Conservation (phyloP, 257 asterid species). For the Rhazya stricta region DNA sequence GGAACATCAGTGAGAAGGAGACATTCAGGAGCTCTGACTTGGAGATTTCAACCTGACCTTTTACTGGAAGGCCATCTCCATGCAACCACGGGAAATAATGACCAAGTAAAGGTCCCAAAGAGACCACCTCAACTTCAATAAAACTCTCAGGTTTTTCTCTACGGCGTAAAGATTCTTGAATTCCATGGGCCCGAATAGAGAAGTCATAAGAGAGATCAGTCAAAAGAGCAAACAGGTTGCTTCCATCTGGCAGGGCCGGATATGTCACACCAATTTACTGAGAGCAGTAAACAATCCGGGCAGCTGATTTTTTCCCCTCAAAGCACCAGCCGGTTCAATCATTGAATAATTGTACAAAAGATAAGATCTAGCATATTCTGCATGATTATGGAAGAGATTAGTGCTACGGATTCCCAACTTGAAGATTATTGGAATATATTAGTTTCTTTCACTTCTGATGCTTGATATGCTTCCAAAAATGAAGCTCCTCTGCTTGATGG, state of each 20-base stretch:
- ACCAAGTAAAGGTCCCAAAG: constrained; percentile 19
- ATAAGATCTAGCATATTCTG: neutral
- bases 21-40: constrained; percentile 14
- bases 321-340: constrained; percentile 9
- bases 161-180: neutral
- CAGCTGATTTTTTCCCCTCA: neutral
- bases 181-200: constrained; percentile 6
- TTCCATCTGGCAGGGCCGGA: constrained; percentile 1
- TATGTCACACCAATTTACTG: constrained; percentile 7
- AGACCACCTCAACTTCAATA: constrained; percentile 13
- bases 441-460: neutral
- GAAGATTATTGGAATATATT: constrained; percentile 3
- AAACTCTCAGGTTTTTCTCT: neutral
- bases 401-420: neutral
- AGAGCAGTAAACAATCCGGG: neutral
- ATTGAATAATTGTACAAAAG: constrained; percentile 14
- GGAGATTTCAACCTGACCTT: constrained; percentile 1
- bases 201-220: constrained; percentile 5
- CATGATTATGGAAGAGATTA: neutral
- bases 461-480: constrained; percentile 20
- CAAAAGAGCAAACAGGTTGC: neutral
- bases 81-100: neutral
- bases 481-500: constrained; percentile 16
- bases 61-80: neutral
- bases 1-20: constrained; percentile 16